Evolutionary conservation across 2,329 filamentous ascomycete genomes (phyloP), one percentile per base, ranked within the genome.

Genomic region (Fusarium chlamydosporum): DNA sequence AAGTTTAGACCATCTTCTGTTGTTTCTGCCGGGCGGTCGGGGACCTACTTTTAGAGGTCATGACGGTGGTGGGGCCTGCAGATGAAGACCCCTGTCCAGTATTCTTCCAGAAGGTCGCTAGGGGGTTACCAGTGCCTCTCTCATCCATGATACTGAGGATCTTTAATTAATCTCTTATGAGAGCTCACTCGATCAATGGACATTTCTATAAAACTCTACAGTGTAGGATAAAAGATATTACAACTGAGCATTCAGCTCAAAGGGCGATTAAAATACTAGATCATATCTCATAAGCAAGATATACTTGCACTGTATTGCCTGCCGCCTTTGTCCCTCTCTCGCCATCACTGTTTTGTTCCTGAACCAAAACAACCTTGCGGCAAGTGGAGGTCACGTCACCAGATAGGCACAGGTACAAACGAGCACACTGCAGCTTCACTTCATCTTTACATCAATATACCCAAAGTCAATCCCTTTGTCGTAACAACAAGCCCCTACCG

Each of bases 1-100:
- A 60, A 48, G 64, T 45, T 42, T 38, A 52, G 52, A 51, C 43
- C 54, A 72, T 61, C 65, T 63, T 72, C 67, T 70, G 53, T 63
- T 50, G 67, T 72, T 79, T 79, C 76, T 79, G 77, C 77, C 77
- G 70, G 75, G 77, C 77, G 77, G 77, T 79, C 67, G 69, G 53
- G n/a, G 23, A 23, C 23, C 23, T 23, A 38, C 50, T 38, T 67
- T 56, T 64, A 61, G 58, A 56, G 20, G 56, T 51, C 51, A 46
- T 61, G 55, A 54, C 23, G 23, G 66, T 56, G 61, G 59, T 23
- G 57, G 35, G 57, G 35, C 35, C 29, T 53, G 23, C 50, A 55
- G 50, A 26, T 62, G 20, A 6, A 47, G n/a, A 50, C 35, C 68
- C 68, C 56, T 68, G 63, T 27, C 29, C 41, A 38, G 27, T 45